A percentile compares a stretch with the other conserved stretches of the same genome.
phyloP scores from a whole-genome alignment of 305 asterid genomes.

The Andrographis paniculata region DNA sequence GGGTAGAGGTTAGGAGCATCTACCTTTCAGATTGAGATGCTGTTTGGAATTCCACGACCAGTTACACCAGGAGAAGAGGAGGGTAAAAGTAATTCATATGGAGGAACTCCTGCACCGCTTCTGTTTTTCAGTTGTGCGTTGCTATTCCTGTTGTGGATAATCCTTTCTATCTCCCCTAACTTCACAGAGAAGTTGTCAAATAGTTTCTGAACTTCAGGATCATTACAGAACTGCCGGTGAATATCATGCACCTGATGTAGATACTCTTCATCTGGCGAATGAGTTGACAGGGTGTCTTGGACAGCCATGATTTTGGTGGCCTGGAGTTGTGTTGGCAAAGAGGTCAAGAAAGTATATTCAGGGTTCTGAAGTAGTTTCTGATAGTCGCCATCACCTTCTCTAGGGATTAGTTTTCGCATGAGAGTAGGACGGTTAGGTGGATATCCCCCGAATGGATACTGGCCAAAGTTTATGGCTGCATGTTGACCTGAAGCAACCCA shows the following conservation, averaged over 20 bases:
- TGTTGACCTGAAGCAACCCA: conserved; percentile 78
- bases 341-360: conserved; percentile 33
- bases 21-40: conserved; percentile 55
- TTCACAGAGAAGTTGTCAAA: conserved; percentile 37
- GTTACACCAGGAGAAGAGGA: conserved; percentile 62
- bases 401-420: conserved; percentile 48
- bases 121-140: conserved; percentile 32
- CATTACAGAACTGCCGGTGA: conserved; percentile 21
- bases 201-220: conserved; percentile 31
- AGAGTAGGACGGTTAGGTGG: conserved; percentile 69
- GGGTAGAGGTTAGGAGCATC: neutral
- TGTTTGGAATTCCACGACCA: conserved; percentile 64
- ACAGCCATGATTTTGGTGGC: conserved; percentile 42
- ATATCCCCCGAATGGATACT: conserved; percentile 50
- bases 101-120: conserved; percentile 51
- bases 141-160: conserved; percentile 45
- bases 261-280: conserved; percentile 83
- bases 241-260: conserved; percentile 23
- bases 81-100: conserved; percentile 55
- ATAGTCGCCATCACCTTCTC: conserved; percentile 34
- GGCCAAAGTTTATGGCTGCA: conserved; percentile 79
- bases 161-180: conserved; percentile 58
- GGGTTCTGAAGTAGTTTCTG: conserved; percentile 42
- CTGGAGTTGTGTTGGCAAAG: conserved; percentile 60
- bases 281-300: conserved; percentile 56